These are phyloP conservation scores for Naganishia cerealis DNA, from an alignment of 1,284 basidiomycete species.

Conservation along the genomic window DNA sequence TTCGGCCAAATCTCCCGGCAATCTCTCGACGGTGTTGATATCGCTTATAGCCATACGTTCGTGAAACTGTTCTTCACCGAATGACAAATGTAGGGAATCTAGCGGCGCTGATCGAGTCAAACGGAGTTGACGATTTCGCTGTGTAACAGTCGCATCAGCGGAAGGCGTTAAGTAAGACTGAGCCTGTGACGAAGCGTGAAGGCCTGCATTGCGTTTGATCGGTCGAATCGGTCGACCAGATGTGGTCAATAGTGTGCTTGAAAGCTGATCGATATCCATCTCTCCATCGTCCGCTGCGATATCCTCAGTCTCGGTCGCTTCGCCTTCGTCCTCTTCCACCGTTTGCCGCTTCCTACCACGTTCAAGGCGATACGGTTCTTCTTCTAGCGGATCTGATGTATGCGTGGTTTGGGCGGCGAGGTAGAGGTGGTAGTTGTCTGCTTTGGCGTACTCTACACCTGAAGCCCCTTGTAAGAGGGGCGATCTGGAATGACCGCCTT, in stretches of 20 bases:
- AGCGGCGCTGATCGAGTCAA: conserved; percentile 7
- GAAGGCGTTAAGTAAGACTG: background rate
- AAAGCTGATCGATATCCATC: conserved; percentile 7
- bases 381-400: background rate
- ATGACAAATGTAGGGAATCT: too few species aligned
- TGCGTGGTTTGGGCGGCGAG: conserved; percentile 1
- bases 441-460: background rate
- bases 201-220: conserved; percentile 6
- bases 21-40: background rate
- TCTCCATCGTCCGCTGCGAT: background rate
- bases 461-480: background rate
- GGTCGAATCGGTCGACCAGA: conserved; percentile 12
- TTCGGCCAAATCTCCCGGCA: conserved; percentile 10
- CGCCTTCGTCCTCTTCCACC: conserved; percentile 20
- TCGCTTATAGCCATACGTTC: background rate
- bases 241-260: background rate
- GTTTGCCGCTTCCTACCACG: conserved; percentile 22
- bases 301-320: conserved; percentile 15
- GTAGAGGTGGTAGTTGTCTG: conserved; percentile 23
- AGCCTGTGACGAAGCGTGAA: background rate
- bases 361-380: conserved; percentile 20
- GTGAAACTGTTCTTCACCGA: background rate
- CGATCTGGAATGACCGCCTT: background rate
- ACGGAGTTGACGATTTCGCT: conserved; percentile 1
- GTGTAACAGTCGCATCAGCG: background rate